A percentile compares a stretch with the other conserved stretches of the same genome.
These are phyloP conservation scores for Chrysosphaeria jannelii DNA, from an alignment of 2,329 filamentous ascomycete species.

Conservation along the genomic window DNA sequence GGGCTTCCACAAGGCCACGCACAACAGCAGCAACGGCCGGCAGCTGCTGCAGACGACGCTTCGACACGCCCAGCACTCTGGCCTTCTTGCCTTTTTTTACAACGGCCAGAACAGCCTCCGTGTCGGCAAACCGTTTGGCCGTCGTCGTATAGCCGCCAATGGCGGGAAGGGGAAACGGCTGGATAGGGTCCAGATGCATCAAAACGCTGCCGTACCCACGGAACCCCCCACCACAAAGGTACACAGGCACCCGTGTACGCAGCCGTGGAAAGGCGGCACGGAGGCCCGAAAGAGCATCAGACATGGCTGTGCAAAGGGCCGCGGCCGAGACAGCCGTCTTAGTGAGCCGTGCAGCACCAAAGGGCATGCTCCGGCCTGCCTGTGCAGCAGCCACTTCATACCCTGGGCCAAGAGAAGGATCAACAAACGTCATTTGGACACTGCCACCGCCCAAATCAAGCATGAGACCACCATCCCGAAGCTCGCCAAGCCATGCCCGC, in stretches of 20 bases:
- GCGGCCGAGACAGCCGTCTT: constrained; percentile 16
- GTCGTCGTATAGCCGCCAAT: constrained; percentile 50
- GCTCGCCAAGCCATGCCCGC: constrained; percentile 36
- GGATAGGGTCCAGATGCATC: constrained; percentile 43
- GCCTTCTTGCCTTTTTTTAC: too few relatives aligned
- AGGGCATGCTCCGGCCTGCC: constrained; percentile 26
- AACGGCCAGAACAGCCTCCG: constrained; percentile 18
- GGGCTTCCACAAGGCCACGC: constrained; percentile 35
- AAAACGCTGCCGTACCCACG: constrained; percentile 73
- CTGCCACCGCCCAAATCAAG: constrained; percentile 61
- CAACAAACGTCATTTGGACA: constrained; percentile 32
- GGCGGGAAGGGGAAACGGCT: constrained; percentile 57
- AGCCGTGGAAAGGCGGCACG: constrained; percentile 20
- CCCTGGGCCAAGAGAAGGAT: constrained; percentile 11
- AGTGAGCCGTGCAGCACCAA: constrained; percentile 26
- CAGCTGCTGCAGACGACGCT: constrained; percentile 49
- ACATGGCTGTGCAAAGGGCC: constrained; percentile 26
- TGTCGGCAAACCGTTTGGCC: constrained; percentile 26
- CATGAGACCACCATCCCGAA: constrained; percentile 32
- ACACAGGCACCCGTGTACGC: constrained; percentile 27
- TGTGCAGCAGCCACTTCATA: constrained; percentile 23
- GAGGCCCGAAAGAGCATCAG: constrained; percentile 24
- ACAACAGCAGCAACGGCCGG: constrained; percentile 59
- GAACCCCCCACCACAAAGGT: constrained; percentile 73
- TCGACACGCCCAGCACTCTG: constrained; percentile 58